phyloP scores from a whole-genome alignment of 352 stramenopile species.

The Pythium sukuiense region DNA sequence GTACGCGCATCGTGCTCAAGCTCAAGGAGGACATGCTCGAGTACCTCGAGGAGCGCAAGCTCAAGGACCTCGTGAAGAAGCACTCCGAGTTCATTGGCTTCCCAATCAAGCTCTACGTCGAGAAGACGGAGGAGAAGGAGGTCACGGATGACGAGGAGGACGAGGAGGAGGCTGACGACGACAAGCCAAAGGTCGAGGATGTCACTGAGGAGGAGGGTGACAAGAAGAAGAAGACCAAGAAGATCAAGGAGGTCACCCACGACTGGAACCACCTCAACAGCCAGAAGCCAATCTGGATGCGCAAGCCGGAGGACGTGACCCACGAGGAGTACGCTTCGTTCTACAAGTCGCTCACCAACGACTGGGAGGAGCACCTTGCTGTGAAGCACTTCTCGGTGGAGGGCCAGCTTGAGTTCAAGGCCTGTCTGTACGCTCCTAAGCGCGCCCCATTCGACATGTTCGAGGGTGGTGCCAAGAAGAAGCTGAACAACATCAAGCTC shows the following conservation, averaged over 20 bases:
- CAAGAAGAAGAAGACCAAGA: slow-evolving; percentile 99
- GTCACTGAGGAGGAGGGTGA: slow-evolving; percentile 95
- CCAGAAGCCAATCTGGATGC: slow-evolving; percentile 99
- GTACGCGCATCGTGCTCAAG: slow-evolving; percentile 96
- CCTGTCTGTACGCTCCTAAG: slow-evolving; percentile 98
- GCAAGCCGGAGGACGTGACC: slow-evolving; percentile 98
- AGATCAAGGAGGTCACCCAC: slow-evolving; percentile 97
- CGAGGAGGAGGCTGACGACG: slow-evolving; percentile 91
- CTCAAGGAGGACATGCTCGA: slow-evolving; percentile 99
- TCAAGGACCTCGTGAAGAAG: slow-evolving; percentile 99
- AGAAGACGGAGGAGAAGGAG: slow-evolving; percentile 99
- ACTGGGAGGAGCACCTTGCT: slow-evolving; percentile 98
- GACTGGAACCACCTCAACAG: slow-evolving; percentile 99
- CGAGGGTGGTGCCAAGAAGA: slow-evolving; percentile 98
- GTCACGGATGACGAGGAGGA: slow-evolving; percentile 99
- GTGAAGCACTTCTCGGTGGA: slow-evolving; percentile 99
- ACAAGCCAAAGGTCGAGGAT: slow-evolving; percentile 98
- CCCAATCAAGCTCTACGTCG: slow-evolving; percentile 99
- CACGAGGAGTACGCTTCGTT: slow-evolving; percentile 99
- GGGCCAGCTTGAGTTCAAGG: slow-evolving; percentile 99
- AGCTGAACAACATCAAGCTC: slow-evolving; percentile 99
- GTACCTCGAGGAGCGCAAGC: slow-evolving; percentile 98
- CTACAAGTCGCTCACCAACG: slow-evolving; percentile 99
- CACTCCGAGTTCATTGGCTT: slow-evolving; percentile 99
- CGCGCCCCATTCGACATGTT: slow-evolving; percentile 99